Percentiles rank a stretch among this genome's conserved stretches.
phyloP scores from a whole-genome alignment of 495 filamentous ascomycete species.

The Neurospora terricola region DNA sequence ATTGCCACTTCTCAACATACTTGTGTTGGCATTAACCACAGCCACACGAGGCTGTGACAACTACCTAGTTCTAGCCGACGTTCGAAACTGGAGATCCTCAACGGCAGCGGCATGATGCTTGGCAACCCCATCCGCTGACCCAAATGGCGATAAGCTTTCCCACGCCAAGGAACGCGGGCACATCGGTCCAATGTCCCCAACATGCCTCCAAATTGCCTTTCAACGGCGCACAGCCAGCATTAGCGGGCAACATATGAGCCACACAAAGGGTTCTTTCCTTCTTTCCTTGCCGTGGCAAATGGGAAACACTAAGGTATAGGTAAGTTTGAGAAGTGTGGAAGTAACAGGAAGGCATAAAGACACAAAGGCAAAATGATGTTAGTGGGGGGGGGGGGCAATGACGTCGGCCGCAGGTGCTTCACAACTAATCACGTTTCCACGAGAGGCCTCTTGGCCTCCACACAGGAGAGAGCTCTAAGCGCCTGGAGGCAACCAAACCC shows the following conservation, averaged over 20 bases:
- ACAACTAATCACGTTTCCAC: not conserved
- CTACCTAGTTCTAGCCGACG: not conserved
- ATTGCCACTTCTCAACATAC: not conserved
- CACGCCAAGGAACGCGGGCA: not conserved
- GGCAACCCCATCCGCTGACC: not conserved
- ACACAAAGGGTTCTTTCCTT: not conserved
- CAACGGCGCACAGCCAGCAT: not conserved
- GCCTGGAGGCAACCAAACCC: conserved; percentile 9
- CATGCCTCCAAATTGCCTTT: not conserved
- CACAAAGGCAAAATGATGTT: not conserved
- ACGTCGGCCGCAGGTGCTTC: conserved; percentile 16
- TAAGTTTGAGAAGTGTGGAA: not conserved
- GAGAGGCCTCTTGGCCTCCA: conserved; percentile 24
- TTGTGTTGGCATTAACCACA: not conserved
- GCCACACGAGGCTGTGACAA: not conserved
- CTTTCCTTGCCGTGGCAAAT: not conserved
- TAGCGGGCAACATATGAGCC: not conserved
- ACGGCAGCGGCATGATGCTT: not conserved
- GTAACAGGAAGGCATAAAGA: not conserved
- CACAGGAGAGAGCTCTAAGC: conserved; percentile 24
- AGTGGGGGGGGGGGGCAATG: conserved; percentile 11
- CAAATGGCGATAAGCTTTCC: not conserved
- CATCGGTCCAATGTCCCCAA: not conserved
- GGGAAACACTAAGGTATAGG: too few relatives aligned
- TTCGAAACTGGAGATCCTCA: not conserved